Base-by-base conservation (phyloP, 805 yeast species). In the Hanseniaspora taiwanica region DNA sequence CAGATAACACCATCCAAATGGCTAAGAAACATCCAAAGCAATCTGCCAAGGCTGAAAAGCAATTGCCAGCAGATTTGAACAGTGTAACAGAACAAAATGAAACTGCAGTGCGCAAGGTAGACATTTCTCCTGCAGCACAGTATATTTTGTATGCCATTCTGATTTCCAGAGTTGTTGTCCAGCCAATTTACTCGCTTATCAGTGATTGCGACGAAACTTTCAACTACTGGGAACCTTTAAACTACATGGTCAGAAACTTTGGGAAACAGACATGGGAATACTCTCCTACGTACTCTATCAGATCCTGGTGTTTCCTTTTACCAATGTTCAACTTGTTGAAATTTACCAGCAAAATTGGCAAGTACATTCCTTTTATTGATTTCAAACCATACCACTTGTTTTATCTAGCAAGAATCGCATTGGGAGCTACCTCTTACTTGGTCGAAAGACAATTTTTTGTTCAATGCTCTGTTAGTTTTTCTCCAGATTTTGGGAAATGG, bases 261-360 rank as follows among this genome's bases (percentile, higher is more conserved):
- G 97, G 96, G 2, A 81, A 86, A 50, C 86, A 86, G 58, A 87
- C 96, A 0, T 87, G 96, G 96, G 96, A 87, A 54, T 89, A 87
- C 56, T 83, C 95, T 0, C 96, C 96, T 0, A 81, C 71, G 40
- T 84, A 73, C 52, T 84, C 94, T 14, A 83, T 87, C 40, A 63
- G 97, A 47, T 83, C 95, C 2, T 89, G 91, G 76, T 69, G 81
- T 2, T 86, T 81, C 49, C 61, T 87, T 21, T 45, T 76, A 6
- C 82, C 71, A 1, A 53, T 56, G 35, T 58, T 55, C 36, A 44
- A 54, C 9, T 17, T 55, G 3, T 31, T 56, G 8, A 47, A 49
- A 29, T 56, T 47, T n/a, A 24, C 45, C 48, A 58, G 44, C 12
- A 52, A 36, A 34, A 43, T 36, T 18, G 35, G 27, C 16, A 36